Percentiles rank a stretch among this genome's conserved stretches.
These are phyloP conservation scores for Xylaria venustula DNA, from an alignment of 495 filamentous ascomycete genomes.

Conservation along the genomic window DNA sequence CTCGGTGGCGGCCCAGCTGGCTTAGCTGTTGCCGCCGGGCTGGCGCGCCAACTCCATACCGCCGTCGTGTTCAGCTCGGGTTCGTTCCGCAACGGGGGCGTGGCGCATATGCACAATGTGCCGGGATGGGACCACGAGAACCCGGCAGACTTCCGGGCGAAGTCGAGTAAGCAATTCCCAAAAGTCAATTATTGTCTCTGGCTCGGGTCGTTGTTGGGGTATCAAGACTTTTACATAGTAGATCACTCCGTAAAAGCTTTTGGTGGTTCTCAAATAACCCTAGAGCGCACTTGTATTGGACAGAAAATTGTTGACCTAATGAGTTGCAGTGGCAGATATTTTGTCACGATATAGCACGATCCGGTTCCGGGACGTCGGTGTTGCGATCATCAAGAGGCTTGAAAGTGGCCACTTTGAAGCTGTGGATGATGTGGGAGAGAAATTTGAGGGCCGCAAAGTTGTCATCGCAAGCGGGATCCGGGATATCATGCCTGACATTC, in stretches of 20 bases:
- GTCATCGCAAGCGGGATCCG: slow-evolving; percentile 47
- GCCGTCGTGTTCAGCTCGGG: slow-evolving; percentile 50
- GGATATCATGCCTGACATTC: slow-evolving; percentile 35
- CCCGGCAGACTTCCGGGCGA: slow-evolving; percentile 40
- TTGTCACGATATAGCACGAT: slow-evolving; percentile 38
- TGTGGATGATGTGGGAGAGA: slow-evolving; percentile 27
- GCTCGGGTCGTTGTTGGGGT: no score
- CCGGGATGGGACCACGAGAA: slow-evolving; percentile 46
- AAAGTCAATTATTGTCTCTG: no score
- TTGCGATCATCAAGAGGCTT: slow-evolving; percentile 25
- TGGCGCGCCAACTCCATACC: slow-evolving; percentile 49
- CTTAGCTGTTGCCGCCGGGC: slow-evolving; percentile 43
- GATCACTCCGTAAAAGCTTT: not conserved
- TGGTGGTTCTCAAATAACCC: not conserved
- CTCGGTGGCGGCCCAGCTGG: slow-evolving; percentile 59
- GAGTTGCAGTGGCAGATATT: slow-evolving; percentile 26
- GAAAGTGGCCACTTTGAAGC: slow-evolving; percentile 34
- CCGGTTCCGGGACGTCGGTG: slow-evolving; percentile 35
- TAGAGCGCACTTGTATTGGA: not conserved
- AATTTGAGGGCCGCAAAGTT: slow-evolving; percentile 45
- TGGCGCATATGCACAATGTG: slow-evolving; percentile 53
- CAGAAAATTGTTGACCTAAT: not conserved
- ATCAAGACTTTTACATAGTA: no score
- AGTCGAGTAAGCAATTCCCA: slow-evolving; percentile 16
- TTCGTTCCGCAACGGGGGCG: slow-evolving; percentile 47